These are phyloP conservation scores for Sanghuangporus sanghuang DNA, from an alignment of 1,284 basidiomycete genomes.

Conservation along the genomic window DNA sequence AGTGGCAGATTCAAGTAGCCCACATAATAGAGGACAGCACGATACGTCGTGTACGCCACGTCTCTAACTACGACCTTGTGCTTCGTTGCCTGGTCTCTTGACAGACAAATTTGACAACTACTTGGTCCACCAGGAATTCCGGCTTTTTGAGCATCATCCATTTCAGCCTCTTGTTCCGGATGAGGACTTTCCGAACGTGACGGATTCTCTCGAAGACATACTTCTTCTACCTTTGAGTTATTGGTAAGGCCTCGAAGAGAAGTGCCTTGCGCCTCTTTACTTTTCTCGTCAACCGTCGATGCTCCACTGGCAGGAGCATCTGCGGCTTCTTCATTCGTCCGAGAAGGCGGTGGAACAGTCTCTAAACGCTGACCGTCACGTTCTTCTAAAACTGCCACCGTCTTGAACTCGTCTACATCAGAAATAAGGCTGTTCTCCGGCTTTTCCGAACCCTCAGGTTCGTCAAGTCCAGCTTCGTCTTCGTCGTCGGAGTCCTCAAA, in stretches of 20 bases:
- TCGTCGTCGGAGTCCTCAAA: conserved; percentile 65
- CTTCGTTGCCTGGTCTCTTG: conserved; percentile 38
- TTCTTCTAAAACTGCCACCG: not conserved
- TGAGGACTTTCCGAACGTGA: conserved; percentile 31
- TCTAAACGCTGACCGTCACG: not conserved
- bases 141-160: conserved; percentile 2
- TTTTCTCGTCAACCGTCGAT: conserved; percentile 1
- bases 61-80: conserved; percentile 66
- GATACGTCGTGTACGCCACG: conserved; percentile 79
- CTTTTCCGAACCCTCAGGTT: conserved; percentile 22
- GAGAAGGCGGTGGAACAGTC: not conserved
- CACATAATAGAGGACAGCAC: conserved; percentile 80
- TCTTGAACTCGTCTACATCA: not conserved
- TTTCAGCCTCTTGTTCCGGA: conserved; percentile 10
- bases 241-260: not conserved
- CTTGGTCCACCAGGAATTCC: conserved; percentile 24
- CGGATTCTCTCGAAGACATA: conserved; percentile 30
- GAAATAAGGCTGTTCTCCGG: conserved; percentile 26
- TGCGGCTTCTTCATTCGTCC: not conserved
- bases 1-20: conserved; percentile 23
- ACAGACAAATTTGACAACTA: not conserved
- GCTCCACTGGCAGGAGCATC: not conserved
- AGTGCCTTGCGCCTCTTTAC: not conserved
- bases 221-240: conserved; percentile 15
- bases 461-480: conserved; percentile 34